A percentile compares a stretch with the other conserved stretches of the same genome.
These are phyloP conservation scores for Gossypium anomalum DNA, from an alignment of 345 rosid species.

Conservation along the genomic window DNA sequence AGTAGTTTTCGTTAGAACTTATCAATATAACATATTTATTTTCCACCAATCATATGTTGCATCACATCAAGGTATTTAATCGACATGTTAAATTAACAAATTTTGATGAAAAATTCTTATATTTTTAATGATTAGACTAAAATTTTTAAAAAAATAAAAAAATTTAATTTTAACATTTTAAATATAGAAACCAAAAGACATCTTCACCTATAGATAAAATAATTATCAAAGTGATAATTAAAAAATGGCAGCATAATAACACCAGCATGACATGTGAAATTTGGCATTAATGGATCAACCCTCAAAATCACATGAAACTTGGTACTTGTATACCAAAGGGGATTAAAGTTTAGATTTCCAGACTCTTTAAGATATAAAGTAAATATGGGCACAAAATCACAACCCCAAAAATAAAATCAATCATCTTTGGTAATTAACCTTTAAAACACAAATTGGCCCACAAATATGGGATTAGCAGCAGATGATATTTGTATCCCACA, in stretches of 20 bases:
- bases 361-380: background rate
- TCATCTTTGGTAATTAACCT: background rate
- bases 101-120: too few species aligned
- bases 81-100: too few species aligned
- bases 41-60: too few species aligned
- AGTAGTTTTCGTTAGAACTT: too few species aligned
- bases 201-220: too few species aligned
- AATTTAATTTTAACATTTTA: too few species aligned
- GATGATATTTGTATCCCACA: background rate
- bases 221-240: background rate
- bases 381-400: background rate
- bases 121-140: too few species aligned
- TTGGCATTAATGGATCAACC: background rate
- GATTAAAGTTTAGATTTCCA: background rate
- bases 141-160: too few species aligned
- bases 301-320: slow-evolving; percentile 6
- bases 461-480: slow-evolving; percentile 9
- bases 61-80: too few species aligned
- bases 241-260: background rate
- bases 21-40: too few species aligned
- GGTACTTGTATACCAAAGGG: background rate
- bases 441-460: slow-evolving; percentile 6
- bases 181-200: too few species aligned
- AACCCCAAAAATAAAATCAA: background rate
- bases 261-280: background rate